Percentiles rank a stretch among this genome's conserved stretches.
These are phyloP conservation scores for Protoeuglena noctilucae DNA, from an alignment of 139 green algal species.

Conservation along the genomic window DNA sequence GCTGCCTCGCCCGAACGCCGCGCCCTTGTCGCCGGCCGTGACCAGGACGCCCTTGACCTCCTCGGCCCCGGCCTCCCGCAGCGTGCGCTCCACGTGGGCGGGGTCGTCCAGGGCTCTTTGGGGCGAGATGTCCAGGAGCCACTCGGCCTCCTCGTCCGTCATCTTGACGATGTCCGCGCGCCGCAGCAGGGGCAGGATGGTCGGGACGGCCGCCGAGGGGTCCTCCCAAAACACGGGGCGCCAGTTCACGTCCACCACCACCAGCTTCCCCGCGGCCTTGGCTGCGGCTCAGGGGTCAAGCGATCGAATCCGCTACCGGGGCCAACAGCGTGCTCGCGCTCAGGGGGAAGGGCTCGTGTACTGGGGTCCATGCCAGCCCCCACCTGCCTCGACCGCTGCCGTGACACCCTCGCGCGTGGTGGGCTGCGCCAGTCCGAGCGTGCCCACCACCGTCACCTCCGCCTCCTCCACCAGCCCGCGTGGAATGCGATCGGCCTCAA, in stretches of 20 bases:
- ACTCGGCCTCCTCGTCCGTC: slow-evolving; percentile 65
- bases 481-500: background rate
- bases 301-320: too few relatives aligned
- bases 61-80: too few relatives aligned
- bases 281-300: too few relatives aligned
- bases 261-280: slow-evolving; percentile 1
- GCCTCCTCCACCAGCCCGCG: slow-evolving; percentile 15
- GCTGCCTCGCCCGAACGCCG: slow-evolving; percentile 44
- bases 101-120: slow-evolving; percentile 27
- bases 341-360: too few relatives aligned
- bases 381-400: slow-evolving; percentile 22
- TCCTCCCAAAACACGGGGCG: slow-evolving; percentile 68
- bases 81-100: slow-evolving; percentile 14
- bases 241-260: slow-evolving; percentile 85
- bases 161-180: slow-evolving; percentile 68
- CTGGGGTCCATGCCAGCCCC: too few relatives aligned
- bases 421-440: slow-evolving; percentile 55
- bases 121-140: slow-evolving; percentile 44
- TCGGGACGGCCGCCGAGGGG: slow-evolving; percentile 11
- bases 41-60: slow-evolving; percentile 27
- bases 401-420: slow-evolving; percentile 34
- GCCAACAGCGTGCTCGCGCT: too few relatives aligned
- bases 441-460: slow-evolving; percentile 55
- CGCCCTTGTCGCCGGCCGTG: slow-evolving; percentile 54
- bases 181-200: slow-evolving; percentile 13